Evolutionary conservation across 495 filamentous ascomycete species (phyloP).

Genomic region (Cudoniella acicularis): DNA sequence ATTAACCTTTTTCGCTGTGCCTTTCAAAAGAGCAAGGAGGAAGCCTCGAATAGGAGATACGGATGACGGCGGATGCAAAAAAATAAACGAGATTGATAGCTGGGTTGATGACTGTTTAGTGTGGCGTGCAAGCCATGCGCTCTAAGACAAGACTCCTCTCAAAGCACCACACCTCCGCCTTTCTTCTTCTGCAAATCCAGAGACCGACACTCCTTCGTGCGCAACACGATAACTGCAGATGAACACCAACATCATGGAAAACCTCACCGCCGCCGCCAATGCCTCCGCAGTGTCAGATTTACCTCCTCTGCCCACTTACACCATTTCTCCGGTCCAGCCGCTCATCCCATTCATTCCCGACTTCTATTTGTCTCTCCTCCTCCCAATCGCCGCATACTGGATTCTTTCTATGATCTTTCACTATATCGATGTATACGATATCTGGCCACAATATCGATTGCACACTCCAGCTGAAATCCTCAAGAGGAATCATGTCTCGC

Average conservation of each 20-base stretch:
- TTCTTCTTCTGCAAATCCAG: slow-evolving; percentile 6
- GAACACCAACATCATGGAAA: slow-evolving; percentile 35
- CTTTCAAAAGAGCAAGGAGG: not conserved
- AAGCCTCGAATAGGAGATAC: not conserved
- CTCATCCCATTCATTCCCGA: slow-evolving; percentile 78
- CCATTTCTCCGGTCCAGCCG: slow-evolving; percentile 59
- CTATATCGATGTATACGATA: slow-evolving; percentile 72
- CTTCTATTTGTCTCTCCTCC: slow-evolving; percentile 64
- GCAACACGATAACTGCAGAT: slow-evolving; percentile 32
- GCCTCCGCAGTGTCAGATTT: slow-evolving; percentile 43
- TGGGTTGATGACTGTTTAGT: not conserved
- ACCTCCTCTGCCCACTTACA: slow-evolving; percentile 76
- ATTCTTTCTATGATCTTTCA: slow-evolving; percentile 81
- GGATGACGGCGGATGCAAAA: slow-evolving; percentile 8
- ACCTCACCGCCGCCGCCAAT: slow-evolving; percentile 26
- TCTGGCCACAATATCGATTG: slow-evolving; percentile 82
- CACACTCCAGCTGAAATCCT: slow-evolving; percentile 88
- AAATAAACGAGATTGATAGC: slow-evolving; percentile 24
- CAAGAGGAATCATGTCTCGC: slow-evolving; percentile 79
- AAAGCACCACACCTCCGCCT: slow-evolving; percentile 12
- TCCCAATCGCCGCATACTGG: slow-evolving; percentile 90
- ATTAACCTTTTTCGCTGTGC: not conserved
- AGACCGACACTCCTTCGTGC: slow-evolving; percentile 28
- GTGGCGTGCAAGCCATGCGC: slow-evolving; percentile 4
- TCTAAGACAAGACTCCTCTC: not conserved